phyloP scores from a whole-genome alignment of 2,329 filamentous ascomycete species.

The Diaporthe sp. region DNA sequence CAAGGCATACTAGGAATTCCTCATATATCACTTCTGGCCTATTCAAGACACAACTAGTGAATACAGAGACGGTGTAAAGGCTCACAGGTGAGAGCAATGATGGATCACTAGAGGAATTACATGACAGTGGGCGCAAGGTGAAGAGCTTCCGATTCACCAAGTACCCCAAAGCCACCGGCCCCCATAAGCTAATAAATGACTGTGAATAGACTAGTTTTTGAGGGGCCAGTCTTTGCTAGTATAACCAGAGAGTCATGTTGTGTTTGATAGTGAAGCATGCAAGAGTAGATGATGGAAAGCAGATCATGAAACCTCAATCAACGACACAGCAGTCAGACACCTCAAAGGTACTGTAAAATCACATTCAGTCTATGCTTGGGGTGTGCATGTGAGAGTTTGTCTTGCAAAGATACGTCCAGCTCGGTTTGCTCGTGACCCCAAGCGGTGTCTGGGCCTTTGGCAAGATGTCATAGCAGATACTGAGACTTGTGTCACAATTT shows the following conservation, averaged over 20 bases:
- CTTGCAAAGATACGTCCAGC: background rate
- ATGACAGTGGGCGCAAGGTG: no score
- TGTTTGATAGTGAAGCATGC: no score
- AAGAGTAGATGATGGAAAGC: no score
- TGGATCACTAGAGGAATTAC: no score
- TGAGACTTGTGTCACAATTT: background rate
- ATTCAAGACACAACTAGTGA: no score
- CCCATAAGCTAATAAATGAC: background rate
- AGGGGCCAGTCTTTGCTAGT: background rate
- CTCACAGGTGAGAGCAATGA: no score
- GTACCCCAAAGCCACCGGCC: accelerated
- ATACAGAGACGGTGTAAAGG: no score
- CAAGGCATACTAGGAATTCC: no score
- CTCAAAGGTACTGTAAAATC: background rate
- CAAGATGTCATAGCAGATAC: background rate
- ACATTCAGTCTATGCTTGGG: background rate
- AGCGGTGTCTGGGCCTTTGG: background rate
- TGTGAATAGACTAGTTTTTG: background rate
- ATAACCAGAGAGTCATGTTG: no score
- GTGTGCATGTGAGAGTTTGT: background rate
- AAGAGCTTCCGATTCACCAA: no score
- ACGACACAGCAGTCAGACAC: background rate
- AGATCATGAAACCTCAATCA: background rate
- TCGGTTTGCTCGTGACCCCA: background rate
- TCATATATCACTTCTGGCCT: no score